phyloP scores from a whole-genome alignment of 2,329 filamentous ascomycete genomes.

The Trichoderma simmonsii region DNA sequence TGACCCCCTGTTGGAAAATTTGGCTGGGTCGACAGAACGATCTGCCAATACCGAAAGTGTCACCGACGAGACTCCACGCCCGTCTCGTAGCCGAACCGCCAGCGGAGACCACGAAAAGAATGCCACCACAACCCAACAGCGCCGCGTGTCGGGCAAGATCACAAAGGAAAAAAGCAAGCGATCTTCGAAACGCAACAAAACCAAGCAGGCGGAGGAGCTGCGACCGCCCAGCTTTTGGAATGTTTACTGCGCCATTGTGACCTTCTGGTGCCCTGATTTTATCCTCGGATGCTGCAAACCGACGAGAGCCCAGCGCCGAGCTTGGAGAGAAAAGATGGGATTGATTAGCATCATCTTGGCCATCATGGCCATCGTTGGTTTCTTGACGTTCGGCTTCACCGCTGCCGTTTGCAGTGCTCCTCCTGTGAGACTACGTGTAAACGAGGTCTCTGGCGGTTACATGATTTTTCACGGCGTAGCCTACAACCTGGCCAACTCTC shows the following conservation, averaged over 20 bases:
- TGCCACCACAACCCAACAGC: constrained; percentile 34
- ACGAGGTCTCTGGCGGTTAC: constrained; percentile 75
- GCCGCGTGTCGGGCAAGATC: constrained; percentile 56
- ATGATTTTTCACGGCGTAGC: constrained; percentile 96
- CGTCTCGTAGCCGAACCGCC: constrained; percentile 34
- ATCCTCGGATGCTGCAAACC: constrained; percentile 85
- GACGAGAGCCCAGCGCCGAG: constrained; percentile 80
- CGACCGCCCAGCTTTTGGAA: constrained; percentile 88
- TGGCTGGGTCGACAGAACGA: constrained; percentile 61
- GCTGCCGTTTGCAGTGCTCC: constrained; percentile 76
- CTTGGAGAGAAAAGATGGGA: constrained; percentile 98
- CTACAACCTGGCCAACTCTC: constrained; percentile 74
- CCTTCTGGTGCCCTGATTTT: constrained; percentile 90
- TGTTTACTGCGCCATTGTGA: constrained; percentile 88
- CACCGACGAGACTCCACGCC: constrained; percentile 41
- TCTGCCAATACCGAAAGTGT: constrained; percentile 47
- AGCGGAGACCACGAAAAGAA: constrained; percentile 35
- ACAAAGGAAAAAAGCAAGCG: constrained; percentile 58
- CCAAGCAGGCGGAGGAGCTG: constrained; percentile 57
- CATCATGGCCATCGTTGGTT: constrained; percentile 88
- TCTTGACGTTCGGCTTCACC: constrained; percentile 95
- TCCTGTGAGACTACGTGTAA: constrained; percentile 71
- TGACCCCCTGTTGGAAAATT: constrained; percentile 79
- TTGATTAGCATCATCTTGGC: constrained; percentile 87
- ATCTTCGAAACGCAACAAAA: constrained; percentile 50